Evolutionary conservation across 805 yeast genomes (phyloP).

Genomic region (Candida ovalis): DNA sequence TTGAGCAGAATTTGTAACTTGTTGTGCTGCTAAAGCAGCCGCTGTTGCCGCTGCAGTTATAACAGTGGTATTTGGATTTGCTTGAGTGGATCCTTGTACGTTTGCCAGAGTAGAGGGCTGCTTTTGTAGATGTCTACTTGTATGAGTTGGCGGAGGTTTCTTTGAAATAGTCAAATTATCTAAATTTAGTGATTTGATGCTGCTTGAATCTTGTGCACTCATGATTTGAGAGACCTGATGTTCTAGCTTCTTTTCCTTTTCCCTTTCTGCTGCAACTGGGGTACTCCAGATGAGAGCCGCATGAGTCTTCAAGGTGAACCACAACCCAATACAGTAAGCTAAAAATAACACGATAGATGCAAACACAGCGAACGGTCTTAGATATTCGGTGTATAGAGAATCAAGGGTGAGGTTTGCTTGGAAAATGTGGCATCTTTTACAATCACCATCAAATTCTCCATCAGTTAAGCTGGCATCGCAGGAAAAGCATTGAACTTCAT

Average conservation of each 20-base stretch:
- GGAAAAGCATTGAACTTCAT: slow-evolving; percentile 66
- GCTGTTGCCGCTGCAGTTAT: slow-evolving; percentile 10
- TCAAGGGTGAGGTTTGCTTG: slow-evolving; percentile 76
- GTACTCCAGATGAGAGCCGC: slow-evolving; percentile 95
- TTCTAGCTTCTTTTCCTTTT: slow-evolving; percentile 28
- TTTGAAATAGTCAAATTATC: slow-evolving; percentile 13
- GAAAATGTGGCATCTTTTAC: slow-evolving; percentile 69
- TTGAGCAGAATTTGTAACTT: background rate
- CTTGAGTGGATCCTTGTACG: background rate
- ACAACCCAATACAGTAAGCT: slow-evolving; percentile 83
- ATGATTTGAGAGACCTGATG: slow-evolving; percentile 2
- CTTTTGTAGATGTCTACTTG: background rate
- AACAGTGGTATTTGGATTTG: background rate
- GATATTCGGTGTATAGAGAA: slow-evolving; percentile 56
- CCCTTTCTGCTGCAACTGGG: slow-evolving; percentile 40
- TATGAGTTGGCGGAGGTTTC: background rate
- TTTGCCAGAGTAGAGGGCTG: background rate
- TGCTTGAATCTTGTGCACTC: slow-evolving; percentile 15
- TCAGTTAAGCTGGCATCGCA: slow-evolving; percentile 34
- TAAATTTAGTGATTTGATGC: slow-evolving; percentile 24
- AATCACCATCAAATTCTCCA: slow-evolving; percentile 34
- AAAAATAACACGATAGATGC: slow-evolving; percentile 79
- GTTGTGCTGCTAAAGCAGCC: slow-evolving; percentile 5
- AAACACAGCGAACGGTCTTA: slow-evolving; percentile 76
- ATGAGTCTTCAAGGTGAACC: slow-evolving; percentile 92